Base-by-base conservation (phyloP, 176 grass and related monocot genomes). In the Triticum dicoccoides region DNA sequence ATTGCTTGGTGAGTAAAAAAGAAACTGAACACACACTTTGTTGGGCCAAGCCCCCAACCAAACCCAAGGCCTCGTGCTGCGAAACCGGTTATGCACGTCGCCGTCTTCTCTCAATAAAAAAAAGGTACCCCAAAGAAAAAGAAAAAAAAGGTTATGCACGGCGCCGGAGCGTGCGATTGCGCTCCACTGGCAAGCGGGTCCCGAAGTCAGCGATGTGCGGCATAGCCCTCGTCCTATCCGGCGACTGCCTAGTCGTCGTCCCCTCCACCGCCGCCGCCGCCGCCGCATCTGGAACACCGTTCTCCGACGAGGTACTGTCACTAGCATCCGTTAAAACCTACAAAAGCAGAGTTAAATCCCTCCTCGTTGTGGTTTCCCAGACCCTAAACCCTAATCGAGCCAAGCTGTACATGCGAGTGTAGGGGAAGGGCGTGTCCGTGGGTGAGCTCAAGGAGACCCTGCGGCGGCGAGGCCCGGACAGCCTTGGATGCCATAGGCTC, bases 361-460 rank as follows among this genome's bases (percentile, higher is more conserved):
- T 27, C 23, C 27, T 17, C 12, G 5, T 49, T 29, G 70, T 76
- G 6, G 32, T 38, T 67, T 62, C 7, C 21, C 76, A 73, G 74
- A 56, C 64, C 33, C 32, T 83, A 85, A 81, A 73, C 67, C 62
- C 56, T 88, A 85, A 87, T 9, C 12, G 32, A 37, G 52, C 45
- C 52, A 27, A 61, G 32, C 20, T 45, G 56, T 70, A 18, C 32
- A 42, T 23, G 39, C 12, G 5, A n/a, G 61, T 87, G 72, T 69
- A 88, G 74, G 72, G 80, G 68, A 29, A 44, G 79, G 81, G 64
- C 68, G 78, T 95, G n/a, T 61, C 80, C 68, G 44, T 93, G 64
- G 93, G 80, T 42, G 93, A 98, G 76, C 91, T 98, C 33, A 88
- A 92, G 91, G 88, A 56, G 4, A 65, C 88, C 68, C 78, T 98